Conservation (phyloP, 306 rosid species). For the Corylus heterophylla region DNA sequence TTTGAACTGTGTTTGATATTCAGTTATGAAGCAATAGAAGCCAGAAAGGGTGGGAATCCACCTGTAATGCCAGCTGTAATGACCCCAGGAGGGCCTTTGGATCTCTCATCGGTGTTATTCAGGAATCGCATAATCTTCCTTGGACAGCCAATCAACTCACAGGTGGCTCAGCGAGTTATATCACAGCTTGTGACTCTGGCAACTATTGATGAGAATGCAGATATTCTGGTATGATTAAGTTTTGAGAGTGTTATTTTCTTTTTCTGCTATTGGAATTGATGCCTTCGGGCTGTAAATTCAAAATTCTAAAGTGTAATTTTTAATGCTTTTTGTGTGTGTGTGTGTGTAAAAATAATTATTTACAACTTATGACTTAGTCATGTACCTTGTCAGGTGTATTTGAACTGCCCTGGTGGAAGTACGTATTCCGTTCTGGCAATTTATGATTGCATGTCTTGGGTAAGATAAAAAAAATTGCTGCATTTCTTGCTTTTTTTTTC, state of each 20-base stretch:
- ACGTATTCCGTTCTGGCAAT: constrained; percentile 88
- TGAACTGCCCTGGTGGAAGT: constrained; percentile 98
- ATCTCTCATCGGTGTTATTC: constrained; percentile 80
- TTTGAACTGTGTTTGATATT: constrained; percentile 30
- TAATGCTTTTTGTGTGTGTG: no score
- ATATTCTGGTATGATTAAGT: constrained; percentile 67
- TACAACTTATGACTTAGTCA: constrained; percentile 1
- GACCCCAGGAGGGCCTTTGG: constrained; percentile 93
- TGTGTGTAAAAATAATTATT: not conserved
- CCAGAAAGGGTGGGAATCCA: constrained; percentile 65
- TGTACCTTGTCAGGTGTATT: constrained; percentile 62
- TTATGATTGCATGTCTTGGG: constrained; percentile 99
- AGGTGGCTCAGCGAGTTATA: constrained; percentile 93
- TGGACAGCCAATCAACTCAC: constrained; percentile 81
- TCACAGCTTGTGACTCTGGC: constrained; percentile 96
- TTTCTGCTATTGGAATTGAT: constrained; percentile 4
- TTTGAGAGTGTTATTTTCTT: constrained; percentile 15
- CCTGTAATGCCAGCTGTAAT: constrained; percentile 83
- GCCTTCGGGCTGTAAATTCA: constrained; percentile 12
- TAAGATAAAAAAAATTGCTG: constrained; percentile 35
- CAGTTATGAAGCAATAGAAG: constrained; percentile 73
- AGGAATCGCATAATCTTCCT: constrained; percentile 91
- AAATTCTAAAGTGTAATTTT: not conserved
- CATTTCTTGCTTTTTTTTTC: not conserved
- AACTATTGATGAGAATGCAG: constrained; percentile 72